Conservation (phyloP, 805 yeast genomes). For the Saccharomycodes ludwigii region DNA sequence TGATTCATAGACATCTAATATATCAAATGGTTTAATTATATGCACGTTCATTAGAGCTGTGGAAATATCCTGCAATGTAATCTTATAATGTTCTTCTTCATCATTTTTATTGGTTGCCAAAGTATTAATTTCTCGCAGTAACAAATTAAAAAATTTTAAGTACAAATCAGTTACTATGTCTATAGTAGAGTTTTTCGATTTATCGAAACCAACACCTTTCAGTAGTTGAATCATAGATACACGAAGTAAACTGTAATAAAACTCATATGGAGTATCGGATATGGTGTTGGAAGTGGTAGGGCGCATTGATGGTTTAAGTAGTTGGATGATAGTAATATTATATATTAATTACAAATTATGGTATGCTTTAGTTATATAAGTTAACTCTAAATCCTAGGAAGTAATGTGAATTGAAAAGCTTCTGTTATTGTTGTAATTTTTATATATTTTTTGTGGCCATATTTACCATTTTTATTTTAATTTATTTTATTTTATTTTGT, state of each 20-base stretch:
- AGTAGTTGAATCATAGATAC: constrained; percentile 43
- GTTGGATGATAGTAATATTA: too few species aligned
- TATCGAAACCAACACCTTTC: constrained; percentile 75
- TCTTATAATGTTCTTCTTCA: constrained; percentile 32
- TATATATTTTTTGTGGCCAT: too few species aligned
- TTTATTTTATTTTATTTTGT: too few species aligned
- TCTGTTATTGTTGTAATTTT: too few species aligned
- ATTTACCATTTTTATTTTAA: too few species aligned
- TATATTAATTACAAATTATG: too few species aligned
- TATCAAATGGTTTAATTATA: constrained; percentile 44
- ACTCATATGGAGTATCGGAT: constrained; percentile 24
- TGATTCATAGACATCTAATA: constrained; percentile 40
- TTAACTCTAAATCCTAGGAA: too few species aligned
- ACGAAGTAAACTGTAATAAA: constrained; percentile 35
- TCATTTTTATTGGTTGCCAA: constrained; percentile 29
- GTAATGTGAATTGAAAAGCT: too few species aligned
- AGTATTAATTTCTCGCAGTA: constrained; percentile 37
- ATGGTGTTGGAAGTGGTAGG: too few species aligned
- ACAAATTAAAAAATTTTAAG: constrained; percentile 44
- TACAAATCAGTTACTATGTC: constrained; percentile 72
- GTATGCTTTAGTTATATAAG: too few species aligned
- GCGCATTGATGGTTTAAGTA: too few species aligned
- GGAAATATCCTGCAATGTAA: constrained; percentile 50
- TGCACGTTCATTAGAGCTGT: constrained; percentile 57
- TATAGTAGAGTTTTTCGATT: constrained; percentile 56